Evolutionary conservation across 2,329 filamentous ascomycete genomes (phyloP).

Genomic region (Zarea fungicola): DNA sequence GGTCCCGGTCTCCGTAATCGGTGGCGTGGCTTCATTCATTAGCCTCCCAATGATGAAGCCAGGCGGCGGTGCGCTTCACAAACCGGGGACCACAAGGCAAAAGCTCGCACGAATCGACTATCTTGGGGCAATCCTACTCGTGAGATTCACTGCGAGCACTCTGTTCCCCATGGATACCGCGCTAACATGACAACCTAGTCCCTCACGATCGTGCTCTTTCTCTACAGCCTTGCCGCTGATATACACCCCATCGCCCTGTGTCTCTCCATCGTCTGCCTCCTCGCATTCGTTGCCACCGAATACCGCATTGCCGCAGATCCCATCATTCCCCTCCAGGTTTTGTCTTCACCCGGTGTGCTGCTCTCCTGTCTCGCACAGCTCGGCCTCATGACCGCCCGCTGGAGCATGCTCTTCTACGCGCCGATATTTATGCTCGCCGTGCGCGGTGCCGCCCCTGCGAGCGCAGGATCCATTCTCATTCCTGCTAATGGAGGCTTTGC

Average conservation of each 20-base stretch:
- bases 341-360: constrained; percentile 65
- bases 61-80: constrained; percentile 3
- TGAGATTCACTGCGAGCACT: constrained; percentile 37
- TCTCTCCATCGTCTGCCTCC: constrained; percentile 47
- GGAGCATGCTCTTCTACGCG: constrained; percentile 74
- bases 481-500: constrained; percentile 80
- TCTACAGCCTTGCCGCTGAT: constrained; percentile 62
- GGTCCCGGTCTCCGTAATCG: constrained; percentile 55
- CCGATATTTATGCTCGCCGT: constrained; percentile 77
- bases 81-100: constrained; percentile 30
- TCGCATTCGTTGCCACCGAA: constrained; percentile 59
- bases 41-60: constrained; percentile 50
- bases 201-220: constrained; percentile 62
- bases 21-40: constrained; percentile 58
- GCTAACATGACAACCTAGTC: constrained; percentile 38
- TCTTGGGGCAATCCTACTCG: constrained; percentile 61
- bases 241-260: constrained; percentile 57
- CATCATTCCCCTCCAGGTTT: constrained; percentile 66
- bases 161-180: neutral
- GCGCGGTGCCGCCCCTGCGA: constrained; percentile 61
- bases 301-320: constrained; percentile 59
- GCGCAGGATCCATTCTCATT: constrained; percentile 70
- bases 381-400: constrained; percentile 74
- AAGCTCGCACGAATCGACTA: constrained; percentile 70
- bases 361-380: constrained; percentile 70